phyloP scores from a whole-genome alignment of 306 rosid species.

The Fragaria nilgerrensis region DNA sequence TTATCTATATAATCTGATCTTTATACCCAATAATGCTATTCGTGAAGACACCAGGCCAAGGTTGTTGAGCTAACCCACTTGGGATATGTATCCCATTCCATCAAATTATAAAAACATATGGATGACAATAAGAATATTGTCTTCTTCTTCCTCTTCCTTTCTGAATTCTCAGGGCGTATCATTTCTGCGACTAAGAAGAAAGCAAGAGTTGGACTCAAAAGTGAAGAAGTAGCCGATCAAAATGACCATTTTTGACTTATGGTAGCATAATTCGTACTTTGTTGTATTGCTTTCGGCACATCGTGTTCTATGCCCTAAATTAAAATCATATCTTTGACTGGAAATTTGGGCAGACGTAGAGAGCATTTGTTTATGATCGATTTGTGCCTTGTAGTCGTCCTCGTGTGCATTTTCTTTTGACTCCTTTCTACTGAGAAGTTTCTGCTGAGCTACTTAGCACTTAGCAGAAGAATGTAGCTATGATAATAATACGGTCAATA shows the following conservation, averaged over 20 bases:
- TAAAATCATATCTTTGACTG: background rate
- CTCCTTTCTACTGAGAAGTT: background rate
- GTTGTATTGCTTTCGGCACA: conserved; percentile 7
- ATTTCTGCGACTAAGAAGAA: background rate
- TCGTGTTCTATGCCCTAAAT: background rate
- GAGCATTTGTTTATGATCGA: background rate
- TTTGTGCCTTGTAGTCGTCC: background rate
- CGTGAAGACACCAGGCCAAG: background rate
- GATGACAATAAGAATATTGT: no score
- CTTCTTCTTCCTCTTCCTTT: background rate
- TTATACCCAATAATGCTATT: background rate
- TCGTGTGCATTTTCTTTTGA: background rate
- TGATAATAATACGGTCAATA: background rate
- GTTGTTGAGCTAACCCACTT: background rate
- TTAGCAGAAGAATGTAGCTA: background rate
- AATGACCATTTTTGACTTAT: conserved; percentile 1
- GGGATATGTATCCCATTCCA: background rate
- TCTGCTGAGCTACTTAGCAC: background rate
- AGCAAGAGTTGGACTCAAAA: background rate
- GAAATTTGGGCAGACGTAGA: background rate
- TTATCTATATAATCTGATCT: background rate
- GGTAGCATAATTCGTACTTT: background rate
- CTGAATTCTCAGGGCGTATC: background rate
- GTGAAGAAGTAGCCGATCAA: background rate
- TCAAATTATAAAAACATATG: background rate